Conservation (phyloP, 2,329 filamentous ascomycete genomes). For the Sordariomycetes sp. region DNA sequence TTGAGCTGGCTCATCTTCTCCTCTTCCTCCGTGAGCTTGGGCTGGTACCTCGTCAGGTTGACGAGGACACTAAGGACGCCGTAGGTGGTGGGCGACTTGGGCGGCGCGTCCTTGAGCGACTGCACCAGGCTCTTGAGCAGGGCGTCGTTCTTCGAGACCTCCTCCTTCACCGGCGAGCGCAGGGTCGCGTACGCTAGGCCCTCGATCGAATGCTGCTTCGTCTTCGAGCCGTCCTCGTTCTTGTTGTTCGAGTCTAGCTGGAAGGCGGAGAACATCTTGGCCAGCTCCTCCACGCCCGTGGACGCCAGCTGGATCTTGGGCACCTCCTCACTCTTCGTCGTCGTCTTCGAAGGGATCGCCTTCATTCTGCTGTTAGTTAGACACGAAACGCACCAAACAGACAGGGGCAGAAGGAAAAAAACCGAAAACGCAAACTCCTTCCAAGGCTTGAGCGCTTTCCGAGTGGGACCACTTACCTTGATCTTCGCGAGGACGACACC, state of each 20-base stretch:
- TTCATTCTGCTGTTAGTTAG: constrained; percentile 38
- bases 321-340: constrained; percentile 25
- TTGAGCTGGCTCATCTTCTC: constrained; percentile 88
- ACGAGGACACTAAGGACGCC: constrained; percentile 76
- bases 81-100: constrained; percentile 65
- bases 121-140: constrained; percentile 63
- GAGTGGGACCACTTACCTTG: constrained; percentile 29
- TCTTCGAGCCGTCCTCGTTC: neutral
- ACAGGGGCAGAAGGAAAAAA: constrained; percentile 1
- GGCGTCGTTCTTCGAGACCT: constrained; percentile 54
- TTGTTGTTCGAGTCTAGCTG: constrained; percentile 22
- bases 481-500: constrained; percentile 69
- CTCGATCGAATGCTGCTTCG: constrained; percentile 64
- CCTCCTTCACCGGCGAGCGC: constrained; percentile 75
- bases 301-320: constrained; percentile 39
- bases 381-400: constrained; percentile 11
- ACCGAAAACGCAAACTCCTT: constrained; percentile 6
- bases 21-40: constrained; percentile 74
- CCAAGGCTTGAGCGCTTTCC: neutral
- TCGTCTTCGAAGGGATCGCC: constrained; percentile 39
- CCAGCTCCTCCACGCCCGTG: constrained; percentile 56
- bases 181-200: constrained; percentile 87
- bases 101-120: constrained; percentile 44
- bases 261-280: constrained; percentile 55
- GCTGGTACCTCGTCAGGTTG: constrained; percentile 76